Evolutionary conservation across 495 filamentous ascomycete species (phyloP), one percentile per base, ranked within the genome.

Genomic region (Talaromyces adpressus): DNA sequence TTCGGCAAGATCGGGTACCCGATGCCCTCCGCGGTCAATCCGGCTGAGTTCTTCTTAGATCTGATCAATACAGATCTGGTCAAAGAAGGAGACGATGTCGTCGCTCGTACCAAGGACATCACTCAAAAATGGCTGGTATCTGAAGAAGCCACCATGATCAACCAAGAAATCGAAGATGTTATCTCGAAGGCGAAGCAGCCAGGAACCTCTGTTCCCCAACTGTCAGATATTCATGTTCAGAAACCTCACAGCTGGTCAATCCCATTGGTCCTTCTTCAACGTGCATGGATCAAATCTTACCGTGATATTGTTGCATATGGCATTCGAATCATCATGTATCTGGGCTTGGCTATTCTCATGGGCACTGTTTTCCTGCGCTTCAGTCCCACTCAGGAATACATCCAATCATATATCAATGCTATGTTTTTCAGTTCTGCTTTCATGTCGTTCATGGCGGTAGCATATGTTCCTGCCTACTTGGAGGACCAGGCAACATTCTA

Each of bases 381-480:
- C 2, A 72, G 78, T 14, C 77, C 85, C 2, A 69, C 79, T 3
- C 89, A 94, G 66, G 75, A 77, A 8, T 83, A 84, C 62, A 93
- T 94, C 66, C 85, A 90, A 63, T 84, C 91, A 6, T 87, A 90
- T 69, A 89, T 84, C 69, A 94, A 93, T 66, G 88, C 87, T 41
- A 91, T 94, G 74, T 88, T 90, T 83, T 92, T 90, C 71, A 89
- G 91, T 16, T 85, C 81, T 0, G 91, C 90, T 0, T 94, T 94
- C 78, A 91, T 94, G 89, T 90, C 86, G 34, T 94, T 94, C 81
- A 94, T 94, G 91, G 91, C 91, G 0, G 88, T 91, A 0, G 91
- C 90, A 6, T 93, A 93, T 70, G 86, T 91, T 6, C 91, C 91
- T 0, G 81, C 88, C 14, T 94, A 83, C 77, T 78, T 94, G 11